A percentile compares a stretch with the other conserved stretches of the same genome.
Conservation (phyloP, 139 green algal genomes). For the Tetraselmis chui region DNA sequence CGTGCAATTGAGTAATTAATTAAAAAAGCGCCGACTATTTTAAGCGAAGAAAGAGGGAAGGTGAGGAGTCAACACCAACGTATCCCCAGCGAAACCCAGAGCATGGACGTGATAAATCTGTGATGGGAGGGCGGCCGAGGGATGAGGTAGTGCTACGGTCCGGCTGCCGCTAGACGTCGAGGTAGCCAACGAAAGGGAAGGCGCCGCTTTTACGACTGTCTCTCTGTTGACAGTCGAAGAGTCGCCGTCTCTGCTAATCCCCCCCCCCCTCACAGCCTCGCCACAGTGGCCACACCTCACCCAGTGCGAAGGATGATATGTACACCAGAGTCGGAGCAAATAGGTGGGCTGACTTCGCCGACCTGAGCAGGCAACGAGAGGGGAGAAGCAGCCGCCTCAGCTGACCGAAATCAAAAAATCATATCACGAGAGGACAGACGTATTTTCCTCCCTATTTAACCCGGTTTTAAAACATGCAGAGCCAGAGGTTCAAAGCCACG, state of each 20-base stretch:
- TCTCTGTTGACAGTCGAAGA: too few species aligned
- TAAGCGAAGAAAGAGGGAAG: too few species aligned
- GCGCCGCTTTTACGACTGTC: too few species aligned
- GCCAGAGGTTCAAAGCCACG: not conserved
- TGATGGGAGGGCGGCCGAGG: not conserved
- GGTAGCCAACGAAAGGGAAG: not conserved
- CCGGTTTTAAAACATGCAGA: not conserved
- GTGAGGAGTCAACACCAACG: too few species aligned
- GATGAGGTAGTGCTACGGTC: not conserved
- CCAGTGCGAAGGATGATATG: conserved; percentile 13
- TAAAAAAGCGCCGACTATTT: too few species aligned
- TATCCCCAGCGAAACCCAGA: too few species aligned
- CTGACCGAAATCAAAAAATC: too few species aligned
- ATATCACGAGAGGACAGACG: too few species aligned
- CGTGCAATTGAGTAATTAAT: not conserved
- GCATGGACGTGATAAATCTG: too few species aligned
- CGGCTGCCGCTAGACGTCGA: not conserved
- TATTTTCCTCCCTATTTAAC: too few species aligned
- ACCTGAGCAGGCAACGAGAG: not conserved
- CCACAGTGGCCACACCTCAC: not conserved
- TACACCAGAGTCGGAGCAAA: conserved; percentile 8
- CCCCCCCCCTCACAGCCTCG: not conserved
- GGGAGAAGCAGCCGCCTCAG: too few species aligned
- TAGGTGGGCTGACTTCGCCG: conserved; percentile 3
- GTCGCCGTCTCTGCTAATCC: too few species aligned